Conservation (phyloP, 306 rosid species). For the Acmispon strigosus region DNA sequence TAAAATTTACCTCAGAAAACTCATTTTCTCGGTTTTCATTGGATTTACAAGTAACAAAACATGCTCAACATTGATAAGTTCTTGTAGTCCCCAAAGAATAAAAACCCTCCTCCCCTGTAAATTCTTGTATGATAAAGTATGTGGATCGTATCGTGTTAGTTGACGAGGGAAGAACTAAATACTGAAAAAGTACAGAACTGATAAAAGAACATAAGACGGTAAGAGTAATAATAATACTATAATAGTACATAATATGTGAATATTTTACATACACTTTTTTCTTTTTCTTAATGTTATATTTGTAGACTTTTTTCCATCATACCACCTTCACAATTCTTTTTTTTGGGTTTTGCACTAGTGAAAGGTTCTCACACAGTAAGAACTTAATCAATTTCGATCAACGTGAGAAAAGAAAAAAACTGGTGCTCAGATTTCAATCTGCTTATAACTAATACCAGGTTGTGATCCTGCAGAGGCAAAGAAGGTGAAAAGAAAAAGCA, state of each 20-base stretch:
- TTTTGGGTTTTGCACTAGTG: background rate
- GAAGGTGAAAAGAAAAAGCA: background rate
- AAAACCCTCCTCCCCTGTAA: too few relatives aligned
- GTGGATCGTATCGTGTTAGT: too few relatives aligned
- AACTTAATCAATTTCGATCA: background rate
- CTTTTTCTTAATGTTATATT: background rate
- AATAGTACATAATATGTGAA: background rate
- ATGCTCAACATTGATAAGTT: too few relatives aligned
- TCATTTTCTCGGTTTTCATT: too few relatives aligned
- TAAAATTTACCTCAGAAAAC: too few relatives aligned
- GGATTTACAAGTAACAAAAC: too few relatives aligned
- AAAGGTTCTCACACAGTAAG: background rate
- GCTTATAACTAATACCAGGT: background rate
- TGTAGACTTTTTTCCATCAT: conserved; percentile 2
- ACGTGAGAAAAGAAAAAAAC: background rate
- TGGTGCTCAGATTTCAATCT: background rate
- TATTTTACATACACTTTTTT: background rate
- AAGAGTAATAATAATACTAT: too few relatives aligned
- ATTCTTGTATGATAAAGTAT: too few relatives aligned
- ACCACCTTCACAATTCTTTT: background rate
- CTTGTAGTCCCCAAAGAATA: too few relatives aligned
- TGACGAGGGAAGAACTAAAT: too few relatives aligned
- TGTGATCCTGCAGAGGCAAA: background rate
- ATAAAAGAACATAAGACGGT: too few relatives aligned
- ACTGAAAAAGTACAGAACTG: too few relatives aligned